These are phyloP conservation scores for Nitzschia sp. DNA, from an alignment of 108 stramenopile species.

Conservation along the genomic window DNA sequence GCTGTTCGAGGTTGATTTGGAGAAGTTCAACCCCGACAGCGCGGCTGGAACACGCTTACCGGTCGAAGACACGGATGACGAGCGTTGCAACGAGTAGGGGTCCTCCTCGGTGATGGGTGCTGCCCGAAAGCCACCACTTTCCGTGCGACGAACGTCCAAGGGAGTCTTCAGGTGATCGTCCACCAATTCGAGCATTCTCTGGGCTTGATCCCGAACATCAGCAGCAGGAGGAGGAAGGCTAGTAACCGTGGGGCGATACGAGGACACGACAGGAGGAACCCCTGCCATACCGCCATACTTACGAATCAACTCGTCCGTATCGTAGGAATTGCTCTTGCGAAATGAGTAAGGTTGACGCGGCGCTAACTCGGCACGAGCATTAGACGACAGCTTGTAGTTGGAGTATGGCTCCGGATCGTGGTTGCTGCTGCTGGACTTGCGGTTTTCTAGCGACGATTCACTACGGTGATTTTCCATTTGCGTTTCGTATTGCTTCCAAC, in stretches of 20 bases:
- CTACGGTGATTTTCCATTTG: conserved; percentile 5
- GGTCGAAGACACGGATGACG: conserved; percentile 5
- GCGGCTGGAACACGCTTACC: conserved; percentile 41
- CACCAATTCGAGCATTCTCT: conserved; percentile 37
- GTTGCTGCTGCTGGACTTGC: background rate
- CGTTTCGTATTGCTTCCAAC: conserved; percentile 30
- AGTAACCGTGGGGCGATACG: background rate
- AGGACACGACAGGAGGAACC: background rate
- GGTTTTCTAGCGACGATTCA: background rate
- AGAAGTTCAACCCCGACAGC: conserved; percentile 33
- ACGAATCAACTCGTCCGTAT: conserved; percentile 32
- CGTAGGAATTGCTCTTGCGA: conserved; percentile 27
- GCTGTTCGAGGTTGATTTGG: background rate
- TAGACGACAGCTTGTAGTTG: background rate
- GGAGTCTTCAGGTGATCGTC: conserved; percentile 32
- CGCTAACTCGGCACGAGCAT: conserved; percentile 14
- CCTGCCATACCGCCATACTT: conserved; percentile 31
- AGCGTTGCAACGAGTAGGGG: conserved; percentile 21
- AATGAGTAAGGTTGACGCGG: conserved; percentile 25
- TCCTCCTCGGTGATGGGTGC: background rate
- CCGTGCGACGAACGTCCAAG: conserved; percentile 29
- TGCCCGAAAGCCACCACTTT: conserved; percentile 36
- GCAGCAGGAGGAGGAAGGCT: background rate
- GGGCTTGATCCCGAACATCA: conserved; percentile 31
- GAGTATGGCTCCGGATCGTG: background rate